phyloP scores from a whole-genome alignment of 805 yeast genomes.

The Kluyveromyces nonfermentans region DNA sequence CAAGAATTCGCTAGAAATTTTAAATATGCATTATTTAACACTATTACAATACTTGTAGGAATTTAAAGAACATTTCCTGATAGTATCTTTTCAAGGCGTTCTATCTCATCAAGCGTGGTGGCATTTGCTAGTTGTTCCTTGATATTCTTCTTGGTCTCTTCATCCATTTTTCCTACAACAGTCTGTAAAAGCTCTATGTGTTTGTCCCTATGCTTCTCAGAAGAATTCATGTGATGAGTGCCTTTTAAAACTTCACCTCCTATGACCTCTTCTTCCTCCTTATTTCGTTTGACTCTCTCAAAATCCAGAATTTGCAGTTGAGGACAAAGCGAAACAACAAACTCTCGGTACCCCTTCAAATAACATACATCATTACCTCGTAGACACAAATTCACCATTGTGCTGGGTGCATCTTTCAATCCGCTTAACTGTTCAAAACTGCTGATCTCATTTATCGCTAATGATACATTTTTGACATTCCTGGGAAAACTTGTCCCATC shows the following conservation, averaged over 20 bases:
- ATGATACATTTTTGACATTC: conserved; percentile 38
- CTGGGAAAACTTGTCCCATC: conserved; percentile 26
- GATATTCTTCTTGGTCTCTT: conserved; percentile 43
- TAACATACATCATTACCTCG: conserved; percentile 49
- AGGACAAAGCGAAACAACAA: conserved; percentile 56
- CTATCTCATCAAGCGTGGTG: conserved; percentile 64
- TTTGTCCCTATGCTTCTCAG: conserved; percentile 16
- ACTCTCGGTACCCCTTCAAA: conserved; percentile 46
- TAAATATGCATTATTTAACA: neutral
- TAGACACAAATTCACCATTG: conserved; percentile 42
- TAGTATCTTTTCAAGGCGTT: conserved; percentile 51
- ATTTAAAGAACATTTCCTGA: conserved; percentile 21
- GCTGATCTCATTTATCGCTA: conserved; percentile 46
- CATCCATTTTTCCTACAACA: conserved; percentile 40
- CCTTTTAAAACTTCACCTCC: conserved; percentile 27
- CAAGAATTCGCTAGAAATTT: neutral
- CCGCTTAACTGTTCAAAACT: conserved; percentile 37
- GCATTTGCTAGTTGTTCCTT: conserved; percentile 51
- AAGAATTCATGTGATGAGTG: conserved; percentile 16
- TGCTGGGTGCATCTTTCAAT: conserved; percentile 32
- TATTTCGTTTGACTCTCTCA: conserved; percentile 48
- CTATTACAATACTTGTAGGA: neutral
- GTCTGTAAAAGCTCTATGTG: conserved; percentile 29
- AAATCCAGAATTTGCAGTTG: conserved; percentile 58
- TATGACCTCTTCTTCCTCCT: conserved; percentile 31